Evolutionary conservation across 192 early-diverging fungal species (phyloP), one percentile per base, ranked within the genome.

Genomic region (Umbelopsis isabellina): DNA sequence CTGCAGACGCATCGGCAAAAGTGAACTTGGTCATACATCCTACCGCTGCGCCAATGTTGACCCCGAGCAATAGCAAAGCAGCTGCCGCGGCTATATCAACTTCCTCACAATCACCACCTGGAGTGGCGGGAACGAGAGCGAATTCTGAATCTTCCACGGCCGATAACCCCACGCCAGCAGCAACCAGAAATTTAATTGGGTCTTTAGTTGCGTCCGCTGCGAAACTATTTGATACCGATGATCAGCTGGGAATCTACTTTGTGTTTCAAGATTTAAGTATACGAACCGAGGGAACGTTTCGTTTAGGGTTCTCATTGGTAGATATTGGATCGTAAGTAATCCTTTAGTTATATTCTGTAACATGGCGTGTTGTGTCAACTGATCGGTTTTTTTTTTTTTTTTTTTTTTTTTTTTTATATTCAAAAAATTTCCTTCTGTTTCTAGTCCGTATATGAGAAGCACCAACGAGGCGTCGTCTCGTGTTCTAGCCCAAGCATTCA

Each of bases 251-350:
- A 22, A 86, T 92, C 35, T 93, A 89, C 49, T 93, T 93, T 72
- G 84, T 93, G 47, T 93, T 93, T 77, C 92, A 91, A 65, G 92
- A 93, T 69, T 74, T 93, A 48, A 91, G 88, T 20, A 87, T 93
- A 20, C 78, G 92, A 33, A 91, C 88, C 1, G 92, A 93, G 81
- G 92, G 92, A 5, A 76, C 66, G 12, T 93, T 91, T 72, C 82
- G 82, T 10, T 77, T 93, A n/a, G 83, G 83, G 68, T 91, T 92
- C 79, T 86, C 86, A 23, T 91, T 93, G 65, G 81, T 86, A 4
- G 73, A 89, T 41, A 79, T 90, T 11, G 84, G 83, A 16, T 83
- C 83, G 67, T 83, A 87, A 67, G 87, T 85, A 35, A 72, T 76
- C 1, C 22, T 20, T 53, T 20, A 2, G 11, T 0, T 53, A 20